A percentile compares a stretch with the other conserved stretches of the same genome.
These are phyloP conservation scores for Dioscorea zingiberensis DNA, from an alignment of 106 monocot genomes.

Conservation along the genomic window DNA sequence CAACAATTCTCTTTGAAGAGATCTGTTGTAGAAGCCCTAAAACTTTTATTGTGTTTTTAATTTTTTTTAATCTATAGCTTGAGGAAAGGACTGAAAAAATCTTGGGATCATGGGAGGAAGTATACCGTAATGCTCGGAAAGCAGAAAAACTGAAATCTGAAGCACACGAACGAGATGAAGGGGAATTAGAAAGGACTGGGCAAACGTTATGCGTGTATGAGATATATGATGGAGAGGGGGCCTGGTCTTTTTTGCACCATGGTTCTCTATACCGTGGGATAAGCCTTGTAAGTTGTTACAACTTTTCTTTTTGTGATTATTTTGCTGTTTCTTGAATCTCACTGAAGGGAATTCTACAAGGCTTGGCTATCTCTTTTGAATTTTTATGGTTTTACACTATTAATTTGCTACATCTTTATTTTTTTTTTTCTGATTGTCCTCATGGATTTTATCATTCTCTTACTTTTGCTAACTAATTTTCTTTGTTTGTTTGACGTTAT, in stretches of 20 bases:
- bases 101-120: slow-evolving; percentile 68
- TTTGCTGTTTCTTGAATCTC: neutral
- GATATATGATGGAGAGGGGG: slow-evolving; percentile 67
- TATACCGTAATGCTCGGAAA: slow-evolving; percentile 65
- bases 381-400: neutral
- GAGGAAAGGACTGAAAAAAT: slow-evolving; percentile 71
- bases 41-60: no score
- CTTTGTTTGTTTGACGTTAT: no score
- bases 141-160: slow-evolving; percentile 68
- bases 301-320: neutral
- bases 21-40: neutral
- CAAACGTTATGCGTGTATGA: slow-evolving; percentile 83
- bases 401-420: neutral
- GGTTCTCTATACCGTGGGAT: slow-evolving; percentile 85
- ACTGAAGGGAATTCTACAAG: neutral
- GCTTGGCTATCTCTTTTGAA: neutral
- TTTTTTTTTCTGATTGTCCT: neutral
- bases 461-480: no score
- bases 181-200: slow-evolving; percentile 78
- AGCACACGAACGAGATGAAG: slow-evolving; percentile 75
- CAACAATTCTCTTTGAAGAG: no score
- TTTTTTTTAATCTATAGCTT: slow-evolving; percentile 38
- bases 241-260: slow-evolving; percentile 83
- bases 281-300: slow-evolving; percentile 60
- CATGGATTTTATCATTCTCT: neutral